Base-by-base conservation (phyloP, 768 basidiomycete species). In the Omphalotus guepiniiformis region DNA sequence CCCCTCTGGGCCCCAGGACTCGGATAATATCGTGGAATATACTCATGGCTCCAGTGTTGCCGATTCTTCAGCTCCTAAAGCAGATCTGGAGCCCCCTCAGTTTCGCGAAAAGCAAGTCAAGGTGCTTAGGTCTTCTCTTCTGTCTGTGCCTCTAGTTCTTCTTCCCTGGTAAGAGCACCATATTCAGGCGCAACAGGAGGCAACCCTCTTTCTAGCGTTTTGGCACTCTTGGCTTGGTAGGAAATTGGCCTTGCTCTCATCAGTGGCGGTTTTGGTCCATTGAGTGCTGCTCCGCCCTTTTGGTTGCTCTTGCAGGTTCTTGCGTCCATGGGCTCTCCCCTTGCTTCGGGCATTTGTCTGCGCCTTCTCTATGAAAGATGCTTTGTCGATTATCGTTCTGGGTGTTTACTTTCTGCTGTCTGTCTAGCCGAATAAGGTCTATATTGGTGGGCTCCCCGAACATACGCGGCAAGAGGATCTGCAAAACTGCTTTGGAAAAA, bases 401-500 rank as follows among this genome's bases (percentile, higher is more conserved):
- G 71, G 78, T 81, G 80, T 81, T 83, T 72, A 83, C 76, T 66
- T 74, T 80, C 70, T 79, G 74, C 42, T 41, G 23, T 47, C 76
- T 73, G 72, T 75, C 72, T 78, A 92, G 88, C 85, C 88, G 72
- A 91, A 90, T 72, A 93, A 93, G 72, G 84, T 93, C 65, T 93
- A 93, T 65, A 82, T 93, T 62, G 90, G 90, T 62, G 88, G 89
- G 55, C 78, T 93, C 51, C 91, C 90, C 53, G 87, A 90, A 69
- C 78, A 89, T 55, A 92, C 89, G 39, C 84, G 85, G 53, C 78
- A 84, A 68, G 88, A 89, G 70, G 90, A 93, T 59, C 68, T 93
- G 22, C 84, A 82, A 65, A 85, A 76, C 53, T 92, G 91, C 65
- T 93, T 93, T 63, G 86, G 87, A 40, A 89, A 90, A 65, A 82